phyloP scores from a whole-genome alignment of 2,329 filamentous ascomycete species.

The Didymella sp. region DNA sequence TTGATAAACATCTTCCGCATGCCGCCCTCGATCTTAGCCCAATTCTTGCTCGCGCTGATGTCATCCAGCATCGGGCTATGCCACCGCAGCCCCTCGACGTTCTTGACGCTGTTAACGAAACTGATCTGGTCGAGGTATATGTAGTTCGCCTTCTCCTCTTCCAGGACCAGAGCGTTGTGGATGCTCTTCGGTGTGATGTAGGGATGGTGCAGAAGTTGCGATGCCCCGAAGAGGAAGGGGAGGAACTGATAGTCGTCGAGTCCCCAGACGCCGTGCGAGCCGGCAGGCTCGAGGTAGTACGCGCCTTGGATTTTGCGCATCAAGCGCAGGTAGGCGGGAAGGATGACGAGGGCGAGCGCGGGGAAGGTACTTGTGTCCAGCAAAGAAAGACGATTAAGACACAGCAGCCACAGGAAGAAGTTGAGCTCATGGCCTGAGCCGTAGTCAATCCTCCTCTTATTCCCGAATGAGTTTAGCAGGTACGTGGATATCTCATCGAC shows the following conservation, averaged over 20 bases:
- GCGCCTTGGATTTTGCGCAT: conserved; percentile 89
- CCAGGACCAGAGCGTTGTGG: conserved; percentile 85
- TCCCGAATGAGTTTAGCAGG: conserved; percentile 83
- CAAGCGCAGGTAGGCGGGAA: conserved; percentile 79
- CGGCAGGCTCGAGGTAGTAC: conserved; percentile 89
- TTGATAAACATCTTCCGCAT: conserved; percentile 97
- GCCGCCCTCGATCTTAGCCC: conserved; percentile 90
- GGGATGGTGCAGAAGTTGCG: conserved; percentile 69
- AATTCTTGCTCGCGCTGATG: conserved; percentile 87
- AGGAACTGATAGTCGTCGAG: conserved; percentile 63
- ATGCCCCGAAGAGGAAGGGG: conserved; percentile 59
- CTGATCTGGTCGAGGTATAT: conserved; percentile 91
- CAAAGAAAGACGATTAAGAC: conserved; percentile 78
- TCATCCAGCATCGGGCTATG: conserved; percentile 98
- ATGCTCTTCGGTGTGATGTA: conserved; percentile 65
- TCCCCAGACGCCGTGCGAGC: conserved; percentile 61
- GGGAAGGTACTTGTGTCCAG: conserved; percentile 72
- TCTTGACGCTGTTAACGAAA: conserved; percentile 97
- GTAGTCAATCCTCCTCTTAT: conserved; percentile 83
- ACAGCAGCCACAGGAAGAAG: conserved; percentile 96
- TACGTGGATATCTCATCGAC: conserved; percentile 79
- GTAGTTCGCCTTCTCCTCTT: conserved; percentile 83
- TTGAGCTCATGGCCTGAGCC: conserved; percentile 97
- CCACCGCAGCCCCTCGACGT: conserved; percentile 91
- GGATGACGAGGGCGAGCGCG: conserved; percentile 76